phyloP scores from a whole-genome alignment of 345 rosid species.

The Gossypium rotundifolium region DNA sequence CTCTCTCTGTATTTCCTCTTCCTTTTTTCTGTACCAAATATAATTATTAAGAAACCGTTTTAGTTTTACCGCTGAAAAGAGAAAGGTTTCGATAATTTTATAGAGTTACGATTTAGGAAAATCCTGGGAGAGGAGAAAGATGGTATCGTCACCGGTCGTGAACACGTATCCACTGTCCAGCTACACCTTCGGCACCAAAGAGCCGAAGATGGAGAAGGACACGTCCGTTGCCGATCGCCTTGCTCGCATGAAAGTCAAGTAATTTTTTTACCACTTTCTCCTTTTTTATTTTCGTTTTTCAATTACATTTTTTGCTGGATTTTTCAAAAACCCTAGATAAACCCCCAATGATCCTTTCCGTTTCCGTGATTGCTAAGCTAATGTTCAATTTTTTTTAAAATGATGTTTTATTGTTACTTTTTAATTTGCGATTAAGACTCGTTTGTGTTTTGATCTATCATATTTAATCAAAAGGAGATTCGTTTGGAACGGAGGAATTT shows the following conservation, averaged over 20 bases:
- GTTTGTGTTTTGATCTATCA: not conserved
- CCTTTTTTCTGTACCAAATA: too few species aligned
- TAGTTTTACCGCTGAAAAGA: not conserved
- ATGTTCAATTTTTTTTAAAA: not conserved
- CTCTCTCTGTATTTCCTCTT: not conserved
- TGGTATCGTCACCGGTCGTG: conserved; percentile 77
- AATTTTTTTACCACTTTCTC: conserved; percentile 8
- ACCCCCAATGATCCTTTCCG: conserved; percentile 6
- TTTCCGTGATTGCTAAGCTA: not conserved
- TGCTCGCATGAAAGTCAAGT: conserved; percentile 99
- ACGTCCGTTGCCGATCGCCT: conserved; percentile 96
- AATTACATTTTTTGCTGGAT: not conserved
- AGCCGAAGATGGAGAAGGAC: conserved; percentile 93
- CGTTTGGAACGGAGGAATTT: not conserved
- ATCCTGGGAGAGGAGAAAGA: conserved; percentile 16
- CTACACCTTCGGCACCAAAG: conserved; percentile 95
- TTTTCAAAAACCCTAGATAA: conserved; percentile 40
- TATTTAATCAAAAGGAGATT: not conserved
- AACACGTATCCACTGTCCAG: conserved; percentile 88
- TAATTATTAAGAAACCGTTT: not conserved
- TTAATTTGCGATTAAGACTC: not conserved
- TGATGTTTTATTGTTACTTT: too few species aligned
- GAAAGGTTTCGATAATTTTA: not conserved
- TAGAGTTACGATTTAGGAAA: not conserved
- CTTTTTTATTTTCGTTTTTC: not conserved